A percentile compares a stretch with the other conserved stretches of the same genome.
phyloP scores from a whole-genome alignment of 129 eudicot species.

The Pittosporum tobira region DNA sequence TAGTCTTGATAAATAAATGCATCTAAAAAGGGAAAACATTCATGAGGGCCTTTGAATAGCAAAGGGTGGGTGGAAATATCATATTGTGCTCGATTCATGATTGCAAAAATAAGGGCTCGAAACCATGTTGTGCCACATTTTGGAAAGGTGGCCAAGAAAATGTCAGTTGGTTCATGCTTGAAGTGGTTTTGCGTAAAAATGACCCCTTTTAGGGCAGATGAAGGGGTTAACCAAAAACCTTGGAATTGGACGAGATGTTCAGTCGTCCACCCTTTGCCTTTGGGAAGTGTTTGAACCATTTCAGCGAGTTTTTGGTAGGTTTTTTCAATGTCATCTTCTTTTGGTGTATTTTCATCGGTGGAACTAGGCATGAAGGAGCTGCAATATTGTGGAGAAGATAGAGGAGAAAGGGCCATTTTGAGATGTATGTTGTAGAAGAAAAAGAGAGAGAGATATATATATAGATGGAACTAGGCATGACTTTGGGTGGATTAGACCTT shows the following conservation, averaged over 20 bases:
- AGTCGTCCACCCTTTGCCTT: constrained; percentile 35
- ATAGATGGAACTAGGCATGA: too few species aligned
- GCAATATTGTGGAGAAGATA: neutral
- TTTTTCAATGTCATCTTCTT: constrained; percentile 4
- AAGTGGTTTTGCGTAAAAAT: constrained; percentile 23
- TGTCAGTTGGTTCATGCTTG: constrained; percentile 27
- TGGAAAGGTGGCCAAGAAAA: constrained; percentile 26
- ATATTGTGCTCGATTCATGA: constrained; percentile 14
- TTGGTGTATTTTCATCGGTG: neutral
- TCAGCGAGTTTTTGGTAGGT: neutral
- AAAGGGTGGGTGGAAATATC: constrained; percentile 22
- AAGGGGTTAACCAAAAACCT: constrained; percentile 31
- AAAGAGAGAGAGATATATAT: too few species aligned
- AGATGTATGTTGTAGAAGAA: too few species aligned
- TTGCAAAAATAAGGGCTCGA: constrained; percentile 33
- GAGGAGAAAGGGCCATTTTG: neutral
- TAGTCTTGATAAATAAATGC: neutral
- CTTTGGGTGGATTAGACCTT: too few species aligned
- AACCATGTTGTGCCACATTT: constrained; percentile 50
- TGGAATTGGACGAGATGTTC: constrained; percentile 20
- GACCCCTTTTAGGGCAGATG: constrained; percentile 9
- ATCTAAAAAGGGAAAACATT: constrained; percentile 20
- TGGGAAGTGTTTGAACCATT: constrained; percentile 16
- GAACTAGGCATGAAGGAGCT: too few species aligned
- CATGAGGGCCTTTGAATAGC: constrained; percentile 28